phyloP scores from a whole-genome alignment of 176 grass and related monocot genomes.

The Oryza brachyantha region DNA sequence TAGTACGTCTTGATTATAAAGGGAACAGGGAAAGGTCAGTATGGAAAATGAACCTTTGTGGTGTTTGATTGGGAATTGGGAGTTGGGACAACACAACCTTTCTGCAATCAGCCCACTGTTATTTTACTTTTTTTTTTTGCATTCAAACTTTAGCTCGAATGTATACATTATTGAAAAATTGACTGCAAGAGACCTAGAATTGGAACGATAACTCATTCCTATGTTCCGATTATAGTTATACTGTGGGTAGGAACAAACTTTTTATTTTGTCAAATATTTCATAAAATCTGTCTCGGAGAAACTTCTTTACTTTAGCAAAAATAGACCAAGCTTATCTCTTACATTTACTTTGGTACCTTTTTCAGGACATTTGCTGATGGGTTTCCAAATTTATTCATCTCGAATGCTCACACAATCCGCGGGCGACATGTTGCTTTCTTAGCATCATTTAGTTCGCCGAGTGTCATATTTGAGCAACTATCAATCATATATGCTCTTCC shows the following conservation, averaged over 20 bases:
- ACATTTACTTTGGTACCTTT: conserved; percentile 5
- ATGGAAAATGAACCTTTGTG: neutral
- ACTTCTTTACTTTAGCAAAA: conserved; percentile 1
- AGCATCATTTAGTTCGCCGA: conserved; percentile 87
- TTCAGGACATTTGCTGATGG: conserved; percentile 83
- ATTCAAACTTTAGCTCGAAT: neutral
- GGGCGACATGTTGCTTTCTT: conserved; percentile 88
- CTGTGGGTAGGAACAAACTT: neutral
- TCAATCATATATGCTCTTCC: conserved; percentile 88
- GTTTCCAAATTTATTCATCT: conserved; percentile 93
- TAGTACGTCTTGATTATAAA: neutral
- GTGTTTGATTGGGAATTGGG: too few species aligned
- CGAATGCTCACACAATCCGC: conserved; percentile 71
- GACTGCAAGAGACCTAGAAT: neutral
- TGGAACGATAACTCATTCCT: neutral
- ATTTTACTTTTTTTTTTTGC: neutral
- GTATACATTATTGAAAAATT: neutral
- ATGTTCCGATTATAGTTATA: neutral
- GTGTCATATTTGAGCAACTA: conserved; percentile 96
- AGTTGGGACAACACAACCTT: neutral
- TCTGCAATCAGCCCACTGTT: neutral
- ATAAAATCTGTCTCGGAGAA: neutral
- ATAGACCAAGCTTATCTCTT: neutral
- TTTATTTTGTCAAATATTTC: neutral
- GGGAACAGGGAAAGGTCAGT: neutral